phyloP scores from a whole-genome alignment of 345 rosid species.

The Citrus cavaleriei region DNA sequence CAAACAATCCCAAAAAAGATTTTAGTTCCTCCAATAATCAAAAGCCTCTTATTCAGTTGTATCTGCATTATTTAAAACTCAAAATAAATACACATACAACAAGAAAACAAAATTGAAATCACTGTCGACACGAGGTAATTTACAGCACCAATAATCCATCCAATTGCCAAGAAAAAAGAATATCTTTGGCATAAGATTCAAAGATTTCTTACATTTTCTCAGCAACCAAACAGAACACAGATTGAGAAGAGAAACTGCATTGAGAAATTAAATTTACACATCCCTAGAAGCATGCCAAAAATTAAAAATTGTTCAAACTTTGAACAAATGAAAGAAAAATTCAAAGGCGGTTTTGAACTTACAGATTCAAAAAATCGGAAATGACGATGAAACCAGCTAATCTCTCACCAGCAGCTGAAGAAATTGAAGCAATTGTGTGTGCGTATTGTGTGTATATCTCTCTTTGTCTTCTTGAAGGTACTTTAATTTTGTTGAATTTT shows the following conservation, averaged over 20 bases:
- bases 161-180: not conserved
- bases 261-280: constrained; percentile 2
- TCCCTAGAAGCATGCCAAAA: not conserved
- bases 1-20: constrained; percentile 12
- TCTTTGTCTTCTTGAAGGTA: not conserved
- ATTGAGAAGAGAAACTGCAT: not conserved
- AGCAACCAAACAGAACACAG: constrained; percentile 10
- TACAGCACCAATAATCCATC: not conserved
- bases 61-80: constrained; percentile 19
- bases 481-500: constrained; percentile 1
- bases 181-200: not conserved
- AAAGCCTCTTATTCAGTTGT: not conserved
- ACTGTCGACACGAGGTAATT: not conserved
- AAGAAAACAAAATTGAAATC: not conserved
- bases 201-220: constrained; percentile 6
- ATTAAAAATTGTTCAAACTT: not conserved
- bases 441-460: not conserved
- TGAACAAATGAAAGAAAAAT: not conserved
- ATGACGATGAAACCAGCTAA: constrained; percentile 4
- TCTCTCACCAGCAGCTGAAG: constrained; percentile 1
- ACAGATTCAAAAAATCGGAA: constrained; percentile 16
- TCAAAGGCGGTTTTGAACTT: constrained; percentile 16
- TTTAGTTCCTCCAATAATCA: not conserved
- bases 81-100: not conserved
- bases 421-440: not conserved